phyloP scores from a whole-genome alignment of 108 stramenopile genomes.

The Seminavis robusta region DNA sequence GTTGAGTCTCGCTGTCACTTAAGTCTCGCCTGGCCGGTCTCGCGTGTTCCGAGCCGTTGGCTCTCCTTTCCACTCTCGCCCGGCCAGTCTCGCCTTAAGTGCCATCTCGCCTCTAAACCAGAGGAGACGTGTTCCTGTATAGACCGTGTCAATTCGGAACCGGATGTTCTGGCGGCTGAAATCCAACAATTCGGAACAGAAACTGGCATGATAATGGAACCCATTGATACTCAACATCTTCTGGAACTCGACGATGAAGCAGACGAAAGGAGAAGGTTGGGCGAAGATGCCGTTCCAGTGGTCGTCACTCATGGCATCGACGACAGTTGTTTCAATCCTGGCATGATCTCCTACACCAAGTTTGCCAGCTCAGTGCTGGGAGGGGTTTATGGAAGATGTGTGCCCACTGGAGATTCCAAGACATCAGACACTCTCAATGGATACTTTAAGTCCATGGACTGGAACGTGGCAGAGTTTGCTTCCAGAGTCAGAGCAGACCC shows the following conservation, averaged over 20 bases:
- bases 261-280: not conserved
- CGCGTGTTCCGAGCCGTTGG: too few species aligned
- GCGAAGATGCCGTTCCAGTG: conserved; percentile 47
- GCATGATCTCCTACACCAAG: conserved; percentile 52
- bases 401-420: conserved; percentile 59
- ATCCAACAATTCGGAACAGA: not conserved
- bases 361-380: conserved; percentile 24
- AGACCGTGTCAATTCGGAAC: not conserved
- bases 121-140: too few species aligned
- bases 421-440: conserved; percentile 68
- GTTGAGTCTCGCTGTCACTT: too few species aligned
- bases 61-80: too few species aligned
- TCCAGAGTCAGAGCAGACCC: conserved; percentile 38
- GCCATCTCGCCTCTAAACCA: too few species aligned
- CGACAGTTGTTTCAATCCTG: conserved; percentile 74
- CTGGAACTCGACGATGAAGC: not conserved
- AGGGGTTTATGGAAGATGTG: conserved; percentile 46
- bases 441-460: conserved; percentile 73
- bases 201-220: not conserved
- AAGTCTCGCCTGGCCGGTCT: too few species aligned
- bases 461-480: conserved; percentile 64
- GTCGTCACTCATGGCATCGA: conserved; percentile 69
- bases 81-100: too few species aligned
- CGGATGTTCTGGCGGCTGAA: not conserved
- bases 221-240: not conserved